Conservation (phyloP, 139 green algal genomes). For the Chlorella sp. region DNA sequence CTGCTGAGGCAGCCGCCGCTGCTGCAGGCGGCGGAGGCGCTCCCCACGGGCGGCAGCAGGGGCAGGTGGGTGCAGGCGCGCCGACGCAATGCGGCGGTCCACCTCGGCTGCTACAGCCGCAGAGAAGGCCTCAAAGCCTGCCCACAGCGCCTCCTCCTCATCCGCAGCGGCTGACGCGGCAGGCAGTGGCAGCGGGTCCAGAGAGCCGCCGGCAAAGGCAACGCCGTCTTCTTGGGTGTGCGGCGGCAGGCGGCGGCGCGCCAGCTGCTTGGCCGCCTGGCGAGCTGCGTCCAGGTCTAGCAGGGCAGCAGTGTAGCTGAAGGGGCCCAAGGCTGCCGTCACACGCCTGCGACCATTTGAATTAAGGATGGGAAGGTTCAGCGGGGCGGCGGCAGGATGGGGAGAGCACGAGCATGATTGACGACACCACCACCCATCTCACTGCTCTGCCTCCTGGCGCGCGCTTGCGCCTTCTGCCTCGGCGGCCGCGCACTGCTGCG, state of each 20-base stretch:
- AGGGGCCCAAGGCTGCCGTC: not conserved
- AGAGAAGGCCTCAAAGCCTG: slow-evolving; percentile 24
- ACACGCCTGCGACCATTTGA: not conserved
- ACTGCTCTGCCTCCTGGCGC: not conserved
- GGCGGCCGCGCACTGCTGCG: slow-evolving; percentile 18
- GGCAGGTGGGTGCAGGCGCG: slow-evolving; percentile 1
- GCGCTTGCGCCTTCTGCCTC: not conserved
- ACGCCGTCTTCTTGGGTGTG: not conserved
- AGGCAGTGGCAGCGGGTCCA: not conserved
- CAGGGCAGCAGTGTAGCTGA: not conserved
- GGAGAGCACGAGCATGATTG: not conserved
- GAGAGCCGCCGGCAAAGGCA: not conserved
- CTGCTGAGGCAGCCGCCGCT: not conserved
- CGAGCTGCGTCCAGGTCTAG: not conserved
- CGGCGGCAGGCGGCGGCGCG: no score
- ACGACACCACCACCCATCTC: not conserved
- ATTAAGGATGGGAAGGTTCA: not conserved
- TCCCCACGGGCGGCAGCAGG: not conserved
- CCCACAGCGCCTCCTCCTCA: slow-evolving; percentile 5
- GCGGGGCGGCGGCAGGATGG: not conserved
- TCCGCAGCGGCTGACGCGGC: not conserved
- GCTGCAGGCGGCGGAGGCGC: not conserved
- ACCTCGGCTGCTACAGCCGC: slow-evolving; percentile 3
- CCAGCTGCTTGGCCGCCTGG: slow-evolving; percentile 1
- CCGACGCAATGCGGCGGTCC: slow-evolving; percentile 3